Base-by-base conservation (phyloP, 2,329 filamentous ascomycete species). In the Cladosporium oxysporum region DNA sequence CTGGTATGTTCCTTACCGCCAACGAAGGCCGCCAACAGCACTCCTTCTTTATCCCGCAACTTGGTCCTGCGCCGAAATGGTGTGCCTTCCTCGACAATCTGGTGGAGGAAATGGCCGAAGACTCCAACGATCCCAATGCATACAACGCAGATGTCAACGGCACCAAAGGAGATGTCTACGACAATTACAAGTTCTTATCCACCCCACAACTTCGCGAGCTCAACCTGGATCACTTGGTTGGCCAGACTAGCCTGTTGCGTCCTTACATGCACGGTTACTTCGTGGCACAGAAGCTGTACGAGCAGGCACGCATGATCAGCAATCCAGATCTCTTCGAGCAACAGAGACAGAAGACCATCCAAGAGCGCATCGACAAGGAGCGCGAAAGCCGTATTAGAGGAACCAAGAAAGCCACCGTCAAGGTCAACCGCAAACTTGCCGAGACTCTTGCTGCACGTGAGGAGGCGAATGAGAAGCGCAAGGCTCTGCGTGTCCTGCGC, bases 201-300 rank as follows among this genome's bases (percentile, higher is more conserved):
- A 79, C 92, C 68, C 88, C 91, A 52, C 93, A 99, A 77, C 84
- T 99, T 62, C 91, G 91, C 72, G 87, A 90, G 41, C 86, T 99
- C 70, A 96, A 92, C 76, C 79, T 99, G 74, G 90, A 91, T 62
- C 94, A 98, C 76, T 84, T 99, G 58, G 86, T 99, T 66, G 94
- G 94, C 70, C 93, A 92, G 72, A 96, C 93, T 31, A 95, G 91
- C 74, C 82, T 98, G 23, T 83, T 99, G 49, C 87, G 94, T 53
- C 95, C 95, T 52, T 99, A 99, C 76, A 99, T 99, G 96, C 95
- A 99, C 77, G 96, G 95, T 72, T 98, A 95, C 84, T 99, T 99
- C 80, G 93, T 99, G 58, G 92, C 91, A 41, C 94, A 96, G 73
- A 92, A 93, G 75, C 81, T 99, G 29, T 98, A 99, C 78, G 96